These are phyloP conservation scores for Aristolochia californica DNA, from an alignment of 164 flowering plant species.

Conservation along the genomic window DNA sequence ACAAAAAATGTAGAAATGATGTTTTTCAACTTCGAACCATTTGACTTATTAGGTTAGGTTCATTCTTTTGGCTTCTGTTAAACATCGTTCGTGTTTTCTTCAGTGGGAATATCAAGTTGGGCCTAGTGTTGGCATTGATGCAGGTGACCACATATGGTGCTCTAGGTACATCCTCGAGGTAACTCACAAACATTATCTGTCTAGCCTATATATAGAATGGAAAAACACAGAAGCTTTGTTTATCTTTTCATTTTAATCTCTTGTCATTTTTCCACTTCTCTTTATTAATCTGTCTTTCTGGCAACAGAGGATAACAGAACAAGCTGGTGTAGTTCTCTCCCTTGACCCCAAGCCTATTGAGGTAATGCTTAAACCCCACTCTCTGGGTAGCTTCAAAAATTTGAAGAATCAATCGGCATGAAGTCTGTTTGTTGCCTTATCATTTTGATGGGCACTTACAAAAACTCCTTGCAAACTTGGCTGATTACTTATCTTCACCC, in stretches of 20 bases:
- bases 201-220: background rate
- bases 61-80: background rate
- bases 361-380: slow-evolving; percentile 26
- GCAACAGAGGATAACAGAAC: slow-evolving; percentile 88
- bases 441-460: no score
- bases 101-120: slow-evolving; percentile 99
- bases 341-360: slow-evolving; percentile 98
- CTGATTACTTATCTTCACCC: background rate
- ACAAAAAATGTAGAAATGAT: no score
- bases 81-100: background rate
- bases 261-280: slow-evolving; percentile 2
- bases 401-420: no score
- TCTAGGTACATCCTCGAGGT: slow-evolving; percentile 97
- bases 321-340: slow-evolving; percentile 93
- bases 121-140: slow-evolving; percentile 96
- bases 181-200: slow-evolving; percentile 3
- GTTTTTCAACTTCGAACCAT: no score
- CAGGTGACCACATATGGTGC: slow-evolving; percentile 89
- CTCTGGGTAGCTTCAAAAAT: no score
- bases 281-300: background rate
- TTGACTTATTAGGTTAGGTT: no score
- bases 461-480: no score
- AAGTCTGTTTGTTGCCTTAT: no score
- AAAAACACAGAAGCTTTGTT: background rate
- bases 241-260: background rate